Conservation (phyloP, 176 grass and related monocot genomes). For the Secale cereale region DNA sequence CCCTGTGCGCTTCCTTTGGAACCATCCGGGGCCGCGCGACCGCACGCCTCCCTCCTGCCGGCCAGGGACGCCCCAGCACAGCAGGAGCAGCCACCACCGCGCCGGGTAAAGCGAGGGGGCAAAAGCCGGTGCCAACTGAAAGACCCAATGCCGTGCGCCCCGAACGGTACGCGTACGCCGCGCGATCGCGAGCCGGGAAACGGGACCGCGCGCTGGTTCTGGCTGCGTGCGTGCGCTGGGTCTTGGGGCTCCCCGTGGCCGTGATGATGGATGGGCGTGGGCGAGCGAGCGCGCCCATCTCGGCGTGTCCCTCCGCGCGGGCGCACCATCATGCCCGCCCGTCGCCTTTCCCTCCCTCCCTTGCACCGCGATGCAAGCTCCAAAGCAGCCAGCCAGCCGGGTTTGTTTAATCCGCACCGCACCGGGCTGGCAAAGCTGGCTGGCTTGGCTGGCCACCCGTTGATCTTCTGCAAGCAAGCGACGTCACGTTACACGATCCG, state of each 20-base stretch:
- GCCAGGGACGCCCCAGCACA: not conserved
- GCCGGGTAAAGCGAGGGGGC: not conserved
- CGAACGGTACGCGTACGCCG: too few species aligned
- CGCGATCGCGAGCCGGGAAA: too few species aligned
- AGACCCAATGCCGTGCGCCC: not conserved
- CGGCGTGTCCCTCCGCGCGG: conserved; percentile 26
- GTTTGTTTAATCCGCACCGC: not conserved
- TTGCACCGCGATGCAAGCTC: not conserved
- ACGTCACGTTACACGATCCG: not conserved
- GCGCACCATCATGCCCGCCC: conserved; percentile 24
- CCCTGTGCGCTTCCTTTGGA: conserved; percentile 30
- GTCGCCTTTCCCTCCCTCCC: too few species aligned
- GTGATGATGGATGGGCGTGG: conserved; percentile 16
- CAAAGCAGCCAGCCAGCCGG: not conserved
- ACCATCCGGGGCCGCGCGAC: not conserved
- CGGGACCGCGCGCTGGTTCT: too few species aligned
- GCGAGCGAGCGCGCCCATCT: not conserved
- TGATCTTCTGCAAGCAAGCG: not conserved
- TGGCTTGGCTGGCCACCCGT: too few species aligned
- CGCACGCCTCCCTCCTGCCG: not conserved
- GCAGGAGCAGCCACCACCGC: not conserved
- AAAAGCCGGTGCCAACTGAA: conserved; percentile 11
- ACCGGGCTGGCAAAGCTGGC: too few species aligned
- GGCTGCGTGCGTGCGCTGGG: not conserved
- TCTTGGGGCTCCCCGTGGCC: not conserved